Evolutionary conservation across 495 filamentous ascomycete species (phyloP).

Genomic region (Podospora didyma): DNA sequence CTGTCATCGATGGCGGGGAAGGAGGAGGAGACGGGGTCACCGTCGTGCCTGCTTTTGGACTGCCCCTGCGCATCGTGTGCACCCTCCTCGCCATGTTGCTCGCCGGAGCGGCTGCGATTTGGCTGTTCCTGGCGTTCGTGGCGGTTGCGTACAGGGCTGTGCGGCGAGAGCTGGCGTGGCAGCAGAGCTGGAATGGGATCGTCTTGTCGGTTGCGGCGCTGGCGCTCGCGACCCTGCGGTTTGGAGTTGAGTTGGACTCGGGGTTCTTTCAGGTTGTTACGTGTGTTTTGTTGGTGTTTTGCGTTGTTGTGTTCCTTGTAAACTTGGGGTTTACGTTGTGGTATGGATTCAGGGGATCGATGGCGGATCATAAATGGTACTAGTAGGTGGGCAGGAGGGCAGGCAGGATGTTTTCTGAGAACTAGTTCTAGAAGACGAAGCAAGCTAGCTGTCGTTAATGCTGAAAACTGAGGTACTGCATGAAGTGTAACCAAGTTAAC

Average conservation of each 20-base stretch:
- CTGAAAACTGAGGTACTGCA: too few species aligned
- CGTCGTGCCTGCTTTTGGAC: background rate
- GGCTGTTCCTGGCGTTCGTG: conserved; percentile 9
- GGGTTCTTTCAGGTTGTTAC: conserved; percentile 9
- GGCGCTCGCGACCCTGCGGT: conserved; percentile 2
- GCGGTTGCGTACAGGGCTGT: background rate
- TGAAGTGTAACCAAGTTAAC: too few species aligned
- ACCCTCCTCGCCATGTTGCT: conserved; percentile 10
- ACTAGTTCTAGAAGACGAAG: too few species aligned
- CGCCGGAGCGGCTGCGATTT: conserved; percentile 7
- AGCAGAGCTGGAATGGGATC: conserved; percentile 5
- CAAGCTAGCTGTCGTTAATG: too few species aligned
- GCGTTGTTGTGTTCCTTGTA: conserved; percentile 1
- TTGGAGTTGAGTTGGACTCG: conserved; percentile 5
- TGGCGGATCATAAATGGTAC: background rate
- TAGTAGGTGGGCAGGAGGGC: background rate
- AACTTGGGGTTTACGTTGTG: conserved; percentile 2
- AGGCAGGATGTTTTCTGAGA: too few species aligned
- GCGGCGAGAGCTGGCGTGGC: conserved; percentile 9
- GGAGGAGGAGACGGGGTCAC: background rate
- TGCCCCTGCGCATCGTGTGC: conserved; percentile 4
- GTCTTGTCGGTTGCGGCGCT: conserved; percentile 5
- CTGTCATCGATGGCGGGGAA: background rate
- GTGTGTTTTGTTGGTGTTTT: conserved; percentile 5
- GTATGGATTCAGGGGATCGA: background rate